phyloP scores from a whole-genome alignment of 176 grass and related monocot species.

The Oryza longistaminata region DNA sequence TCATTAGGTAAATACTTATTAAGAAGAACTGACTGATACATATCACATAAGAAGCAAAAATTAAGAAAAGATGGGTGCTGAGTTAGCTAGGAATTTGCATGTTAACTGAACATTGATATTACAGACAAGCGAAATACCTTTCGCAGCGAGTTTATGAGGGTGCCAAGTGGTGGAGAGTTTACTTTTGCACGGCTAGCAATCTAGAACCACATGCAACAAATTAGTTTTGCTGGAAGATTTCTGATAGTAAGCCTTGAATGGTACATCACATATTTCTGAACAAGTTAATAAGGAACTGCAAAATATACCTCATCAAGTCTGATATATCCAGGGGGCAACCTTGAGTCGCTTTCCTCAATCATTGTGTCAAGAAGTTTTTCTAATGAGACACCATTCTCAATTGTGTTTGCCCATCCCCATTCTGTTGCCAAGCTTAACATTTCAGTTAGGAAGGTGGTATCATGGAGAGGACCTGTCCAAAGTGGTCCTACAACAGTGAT shows the following conservation, averaged over 20 bases:
- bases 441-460: constrained; percentile 59
- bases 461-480: constrained; percentile 87
- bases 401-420: constrained; percentile 76
- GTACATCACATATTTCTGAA: not conserved
- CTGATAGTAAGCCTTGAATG: not conserved
- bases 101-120: constrained; percentile 15
- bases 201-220: constrained; percentile 43
- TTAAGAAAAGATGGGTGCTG: not conserved
- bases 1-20: constrained; percentile 2
- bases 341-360: constrained; percentile 78
- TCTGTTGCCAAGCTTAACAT: constrained; percentile 76
- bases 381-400: constrained; percentile 52
- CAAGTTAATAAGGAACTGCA: constrained; percentile 11
- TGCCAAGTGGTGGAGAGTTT: constrained; percentile 63
- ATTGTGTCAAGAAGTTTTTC: constrained; percentile 81
- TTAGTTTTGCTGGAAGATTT: constrained; percentile 12
- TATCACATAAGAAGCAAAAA: not conserved
- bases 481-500: constrained; percentile 75
- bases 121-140: constrained; percentile 52
- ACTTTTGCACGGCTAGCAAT: constrained; percentile 80
- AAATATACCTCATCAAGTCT: constrained; percentile 81
- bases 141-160: constrained; percentile 60
- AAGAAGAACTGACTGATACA: not conserved
- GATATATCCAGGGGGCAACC: constrained; percentile 85
- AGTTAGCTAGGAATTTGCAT: not conserved